Base-by-base conservation (phyloP, 1,284 basidiomycete genomes). In the Austropuccinia psidii region DNA sequence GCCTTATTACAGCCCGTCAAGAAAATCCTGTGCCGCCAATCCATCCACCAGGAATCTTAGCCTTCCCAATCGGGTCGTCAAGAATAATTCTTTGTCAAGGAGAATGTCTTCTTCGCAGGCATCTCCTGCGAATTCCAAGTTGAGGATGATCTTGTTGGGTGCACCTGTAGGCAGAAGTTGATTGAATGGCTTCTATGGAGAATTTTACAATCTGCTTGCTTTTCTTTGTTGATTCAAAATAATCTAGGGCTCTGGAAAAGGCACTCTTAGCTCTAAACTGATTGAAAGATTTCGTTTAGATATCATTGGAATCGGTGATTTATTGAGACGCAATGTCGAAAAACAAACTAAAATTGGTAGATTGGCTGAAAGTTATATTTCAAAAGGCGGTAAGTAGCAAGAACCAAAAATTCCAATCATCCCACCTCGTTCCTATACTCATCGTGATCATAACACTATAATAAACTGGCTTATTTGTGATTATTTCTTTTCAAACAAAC, bases 251-350 rank as follows among this genome's bases (percentile, higher is more conserved):
- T 76, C 79, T 1, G 81, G 81, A 35, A 81, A 83, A 76, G 90
- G 90, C 37, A 93, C 90, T 0, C 84, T 50, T 62, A 61, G 69
- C 52, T 29, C 15, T 6, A 61, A 47, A 55, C 49, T 57, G n/a
- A 45, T 64, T 37, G 35, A 52, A 70, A 68, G 76, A 19, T 72
- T 60, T 31, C 37, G 76, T 39, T 65, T 92, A 62, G 76, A 87
- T 62, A 85, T 87, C 21, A 81, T 93, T 70, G 91, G 89, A 8
- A 89, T 89, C 1, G 90, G 90, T 11, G 90, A 93, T 80, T 82
- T 92, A 61, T 82, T 93, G 75, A 84, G 90, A 76, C 87, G 88
- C 76, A 89, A 93, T 77, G 91, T 93, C 74, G 83, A 85, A 13
- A 87, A 89, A 77, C 87, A 87, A 77, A 90, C 89, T 6, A 84